A percentile compares a stretch with the other conserved stretches of the same genome.
Conservation (phyloP, 2,329 filamentous ascomycete genomes). For the Xylaria digitata region DNA sequence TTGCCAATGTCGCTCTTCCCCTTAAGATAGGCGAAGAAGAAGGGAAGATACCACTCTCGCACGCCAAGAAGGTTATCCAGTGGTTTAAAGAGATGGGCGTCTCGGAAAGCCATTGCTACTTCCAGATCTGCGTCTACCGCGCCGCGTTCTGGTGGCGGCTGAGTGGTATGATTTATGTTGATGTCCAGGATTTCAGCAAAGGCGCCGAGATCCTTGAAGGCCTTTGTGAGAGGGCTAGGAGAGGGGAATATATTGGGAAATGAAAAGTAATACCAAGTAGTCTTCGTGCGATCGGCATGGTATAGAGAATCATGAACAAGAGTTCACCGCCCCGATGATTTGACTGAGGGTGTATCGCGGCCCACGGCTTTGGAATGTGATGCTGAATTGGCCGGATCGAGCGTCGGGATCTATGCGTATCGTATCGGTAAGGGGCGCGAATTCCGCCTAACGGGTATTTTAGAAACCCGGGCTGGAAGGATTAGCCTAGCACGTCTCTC, state of each 20-base stretch:
- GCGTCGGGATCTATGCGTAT: too few species aligned
- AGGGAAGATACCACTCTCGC: conserved; percentile 50
- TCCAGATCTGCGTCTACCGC: conserved; percentile 66
- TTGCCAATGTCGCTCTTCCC: conserved; percentile 70
- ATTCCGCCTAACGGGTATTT: too few species aligned
- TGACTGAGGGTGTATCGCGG: too few species aligned
- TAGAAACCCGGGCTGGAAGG: too few species aligned
- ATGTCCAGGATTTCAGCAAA: conserved; percentile 65
- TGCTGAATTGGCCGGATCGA: too few species aligned
- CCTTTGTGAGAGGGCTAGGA: conserved; percentile 57
- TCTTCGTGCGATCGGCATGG: neutral
- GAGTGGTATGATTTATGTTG: conserved; percentile 73
- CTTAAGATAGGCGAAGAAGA: conserved; percentile 33
- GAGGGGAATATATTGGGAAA: conserved; percentile 48
- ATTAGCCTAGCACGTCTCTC: too few species aligned
- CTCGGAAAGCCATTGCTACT: conserved; percentile 63
- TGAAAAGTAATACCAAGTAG: too few species aligned
- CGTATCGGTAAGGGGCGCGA: too few species aligned
- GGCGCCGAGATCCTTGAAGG: conserved; percentile 44
- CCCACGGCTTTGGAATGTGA: too few species aligned
- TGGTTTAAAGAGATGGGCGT: conserved; percentile 59
- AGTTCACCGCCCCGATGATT: too few species aligned
- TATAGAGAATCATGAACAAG: too few species aligned
- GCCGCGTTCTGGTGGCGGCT: conserved; percentile 70
- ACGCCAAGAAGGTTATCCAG: conserved; percentile 52